A percentile compares a stretch with the other conserved stretches of the same genome.
These are phyloP conservation scores for Botrytis tulipae DNA, from an alignment of 2,329 filamentous ascomycete species.

Conservation along the genomic window DNA sequence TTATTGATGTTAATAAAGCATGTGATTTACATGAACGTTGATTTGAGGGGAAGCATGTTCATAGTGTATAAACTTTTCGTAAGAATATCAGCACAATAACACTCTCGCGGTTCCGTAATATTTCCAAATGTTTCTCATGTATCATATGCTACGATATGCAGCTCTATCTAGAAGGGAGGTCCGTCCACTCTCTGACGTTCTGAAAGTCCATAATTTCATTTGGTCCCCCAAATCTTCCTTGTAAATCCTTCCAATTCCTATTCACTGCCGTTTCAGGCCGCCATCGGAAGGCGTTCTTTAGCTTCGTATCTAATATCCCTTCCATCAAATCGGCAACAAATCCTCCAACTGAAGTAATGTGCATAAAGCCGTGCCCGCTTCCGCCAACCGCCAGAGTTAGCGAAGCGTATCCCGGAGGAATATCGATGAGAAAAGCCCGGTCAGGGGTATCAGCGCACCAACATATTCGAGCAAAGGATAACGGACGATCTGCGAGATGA, in stretches of 20 bases:
- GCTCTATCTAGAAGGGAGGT: slow-evolving; percentile 21
- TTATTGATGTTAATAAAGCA: background rate
- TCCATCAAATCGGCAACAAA: slow-evolving; percentile 51
- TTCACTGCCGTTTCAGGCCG: slow-evolving; percentile 49
- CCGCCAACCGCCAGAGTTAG: slow-evolving; percentile 51
- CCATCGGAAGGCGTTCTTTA: slow-evolving; percentile 49
- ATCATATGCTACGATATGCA: background rate
- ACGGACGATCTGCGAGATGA: slow-evolving; percentile 48
- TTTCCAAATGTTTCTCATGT: background rate
- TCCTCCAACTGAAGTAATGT: slow-evolving; percentile 50
- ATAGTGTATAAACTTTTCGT: background rate
- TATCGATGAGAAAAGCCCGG: slow-evolving; percentile 51
- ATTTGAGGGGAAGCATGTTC: background rate
- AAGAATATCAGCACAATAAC: background rate
- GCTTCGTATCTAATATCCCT: slow-evolving; percentile 43
- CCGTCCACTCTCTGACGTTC: slow-evolving; percentile 45
- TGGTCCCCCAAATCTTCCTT: slow-evolving; percentile 48
- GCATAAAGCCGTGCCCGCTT: slow-evolving; percentile 52
- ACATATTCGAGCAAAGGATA: slow-evolving; percentile 52
- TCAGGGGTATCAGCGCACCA: slow-evolving; percentile 58
- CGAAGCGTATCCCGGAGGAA: slow-evolving; percentile 45
- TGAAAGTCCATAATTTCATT: slow-evolving; percentile 50
- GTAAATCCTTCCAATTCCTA: slow-evolving; percentile 49
- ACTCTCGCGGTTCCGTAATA: background rate
- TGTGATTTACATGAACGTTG: background rate